Percentiles rank a stretch among this genome's conserved stretches.
Evolutionary conservation across 495 filamentous ascomycete genomes (phyloP).

Genomic region (Stereocaulon alpinum): DNA sequence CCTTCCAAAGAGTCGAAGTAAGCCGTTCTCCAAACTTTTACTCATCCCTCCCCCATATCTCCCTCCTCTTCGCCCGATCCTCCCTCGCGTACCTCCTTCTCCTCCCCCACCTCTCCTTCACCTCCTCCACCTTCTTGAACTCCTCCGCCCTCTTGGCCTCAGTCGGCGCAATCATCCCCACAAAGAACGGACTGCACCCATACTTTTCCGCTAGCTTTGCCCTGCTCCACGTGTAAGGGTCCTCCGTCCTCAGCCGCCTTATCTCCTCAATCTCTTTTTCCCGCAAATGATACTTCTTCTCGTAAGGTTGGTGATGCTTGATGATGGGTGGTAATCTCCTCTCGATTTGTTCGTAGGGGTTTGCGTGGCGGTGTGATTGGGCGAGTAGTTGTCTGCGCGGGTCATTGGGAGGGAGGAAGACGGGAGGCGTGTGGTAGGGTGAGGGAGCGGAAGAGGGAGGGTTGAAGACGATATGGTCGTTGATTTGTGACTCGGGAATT

Average conservation of each 20-base stretch:
- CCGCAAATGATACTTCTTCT: constrained; percentile 69
- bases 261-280: constrained; percentile 70
- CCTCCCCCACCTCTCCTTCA: constrained; percentile 64
- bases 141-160: constrained; percentile 39
- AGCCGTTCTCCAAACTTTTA: background rate
- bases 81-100: constrained; percentile 60
- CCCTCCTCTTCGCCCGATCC: constrained; percentile 58
- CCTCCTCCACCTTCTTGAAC: constrained; percentile 46
- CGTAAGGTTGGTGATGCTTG: constrained; percentile 34
- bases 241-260: constrained; percentile 50
- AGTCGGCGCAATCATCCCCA: constrained; percentile 44
- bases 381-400: constrained; percentile 49
- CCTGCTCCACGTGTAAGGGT: constrained; percentile 66
- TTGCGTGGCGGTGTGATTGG: constrained; percentile 25
- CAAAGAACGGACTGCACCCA: constrained; percentile 66
- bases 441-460: constrained; percentile 77
- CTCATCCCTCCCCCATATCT: constrained; percentile 43
- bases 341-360: constrained; percentile 17
- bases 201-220: constrained; percentile 59
- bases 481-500: constrained; percentile 27
- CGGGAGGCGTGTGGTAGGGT: constrained; percentile 75
- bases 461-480: constrained; percentile 80
- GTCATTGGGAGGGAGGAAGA: constrained; percentile 78
- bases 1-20: no score
- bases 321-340: constrained; percentile 46